Conservation (phyloP, 768 basidiomycete genomes). For the Agaricus blazei region DNA sequence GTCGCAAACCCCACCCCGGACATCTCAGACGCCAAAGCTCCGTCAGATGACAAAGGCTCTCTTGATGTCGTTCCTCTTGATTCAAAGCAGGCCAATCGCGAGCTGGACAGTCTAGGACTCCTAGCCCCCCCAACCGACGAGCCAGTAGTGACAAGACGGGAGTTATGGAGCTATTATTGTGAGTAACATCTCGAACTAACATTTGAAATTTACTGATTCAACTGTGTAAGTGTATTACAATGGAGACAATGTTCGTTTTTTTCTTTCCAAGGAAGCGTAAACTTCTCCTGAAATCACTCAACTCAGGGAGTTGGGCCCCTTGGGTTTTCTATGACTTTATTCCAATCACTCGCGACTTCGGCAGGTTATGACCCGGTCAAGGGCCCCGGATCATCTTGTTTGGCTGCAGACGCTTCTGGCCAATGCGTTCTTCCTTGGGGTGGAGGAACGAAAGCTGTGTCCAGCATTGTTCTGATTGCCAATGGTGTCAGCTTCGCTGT, state of each 20-base stretch:
- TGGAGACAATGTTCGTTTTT: slow-evolving; percentile 60
- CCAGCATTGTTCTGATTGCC: slow-evolving; percentile 71
- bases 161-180: slow-evolving; percentile 82
- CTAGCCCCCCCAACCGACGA: slow-evolving; percentile 35
- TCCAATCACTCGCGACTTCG: slow-evolving; percentile 64
- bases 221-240: slow-evolving; percentile 66
- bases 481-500: slow-evolving; percentile 77
- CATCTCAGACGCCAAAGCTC: neutral
- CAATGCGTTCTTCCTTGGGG: slow-evolving; percentile 79
- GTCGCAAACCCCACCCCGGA: neutral
- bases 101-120: neutral
- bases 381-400: slow-evolving; percentile 70
- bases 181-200: slow-evolving; percentile 18
- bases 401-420: slow-evolving; percentile 50
- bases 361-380: slow-evolving; percentile 72
- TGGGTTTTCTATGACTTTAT: slow-evolving; percentile 67
- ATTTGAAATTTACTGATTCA: neutral
- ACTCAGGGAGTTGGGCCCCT: slow-evolving; percentile 62
- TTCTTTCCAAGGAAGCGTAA: too few relatives aligned
- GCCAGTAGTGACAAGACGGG: slow-evolving; percentile 65
- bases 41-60: slow-evolving; percentile 4
- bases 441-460: slow-evolving; percentile 65
- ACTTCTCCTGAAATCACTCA: neutral
- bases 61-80: neutral
- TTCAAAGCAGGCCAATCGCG: neutral